Evolutionary conservation across 345 rosid genomes (phyloP), one percentile per base, ranked within the genome.

Genomic region (Iberis pinnata): DNA sequence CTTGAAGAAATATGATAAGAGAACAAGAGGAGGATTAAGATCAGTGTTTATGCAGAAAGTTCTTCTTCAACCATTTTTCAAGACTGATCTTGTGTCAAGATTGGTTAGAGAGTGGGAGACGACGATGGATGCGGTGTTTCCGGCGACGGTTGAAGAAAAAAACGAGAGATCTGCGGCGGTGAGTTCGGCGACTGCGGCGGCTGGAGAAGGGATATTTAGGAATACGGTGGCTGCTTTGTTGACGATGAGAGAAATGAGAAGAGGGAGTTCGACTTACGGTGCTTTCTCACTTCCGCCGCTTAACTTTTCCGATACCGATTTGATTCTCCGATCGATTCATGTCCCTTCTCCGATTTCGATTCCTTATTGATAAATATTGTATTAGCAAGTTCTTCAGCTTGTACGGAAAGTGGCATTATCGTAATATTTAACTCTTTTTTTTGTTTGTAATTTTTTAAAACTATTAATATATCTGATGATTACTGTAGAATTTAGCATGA

Each of bases 1-100:
- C 25, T 13, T 86, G 76, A 89, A 89, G 80, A 89, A 89, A 61
- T 89, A 84, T 36, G 97, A 89, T 70, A 89, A 86, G 78, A 64
- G 75, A 70, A 89, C 77, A 0, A 75, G 94, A 5, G 75, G 81
- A 1, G 40, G 73, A 25, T 25, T 89, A 53, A 69, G 95, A 35
- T 64, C 76, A 49, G 72, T 81, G 6, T 86, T 77, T 64, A 86
- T 89, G 2, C 84, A 84, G 35, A 80, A 73, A 36, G 96, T 86
- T 58, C 18, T 82, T 49, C 59, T 56, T 46, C 88, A 89, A 11
- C 94, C 96, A 0, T 86, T 86, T 60, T 86, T 89, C 71, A 86
- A 76, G 0, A 86, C 88, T 0, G 98, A 89, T 64, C 72, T 80
- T 2, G 67, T 90, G 0, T 82, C 95, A 2, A 79, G 80, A 71